Evolutionary conservation across 352 stramenopile genomes (phyloP), one percentile per base, ranked within the genome.

Genomic region (Halophytophthora batemanensis): DNA sequence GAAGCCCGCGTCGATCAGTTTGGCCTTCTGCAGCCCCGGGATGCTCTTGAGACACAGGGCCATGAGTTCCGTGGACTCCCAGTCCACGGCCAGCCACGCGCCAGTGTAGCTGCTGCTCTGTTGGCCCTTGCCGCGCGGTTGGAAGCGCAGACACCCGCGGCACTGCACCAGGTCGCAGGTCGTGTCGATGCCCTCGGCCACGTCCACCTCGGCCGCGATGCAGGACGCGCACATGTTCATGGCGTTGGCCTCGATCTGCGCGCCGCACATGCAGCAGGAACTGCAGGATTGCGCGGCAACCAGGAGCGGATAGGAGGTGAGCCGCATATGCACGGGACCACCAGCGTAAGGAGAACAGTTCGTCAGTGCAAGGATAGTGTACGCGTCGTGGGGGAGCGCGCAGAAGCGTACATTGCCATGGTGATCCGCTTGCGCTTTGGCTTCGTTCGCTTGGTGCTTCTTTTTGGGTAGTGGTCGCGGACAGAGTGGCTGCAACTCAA

Each of bases 211-310:
- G n/a, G 40, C 59, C 15, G 75, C 76, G 31, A 89, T 66, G 60
- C 82, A 93, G 12, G 68, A 62, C 45, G 55, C 53, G 72, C 82
- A 93, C 82, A 90, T 93, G 66, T 90, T 90, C 50, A 87, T 59
- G 8, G 73, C 66, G 43, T 93, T 93, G 45, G 77, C 64, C 61
- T 89, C 78, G 54, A 93, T 90, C 43, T 75, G 56, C 10, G 66
- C 56, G 46, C 77, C 77, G 55, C 77, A 88, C 51, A 86, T 68
- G 42, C 77, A 88, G 49, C 75, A 88, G 5, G 54, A 75, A 12
- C 61, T 76, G 41, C 17, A 13, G 25, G 25, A 31, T 31, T 31
- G 25, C 25, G 25, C 25, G 25, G 25, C 25, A 31, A 31, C 25
- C 25, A 31, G 25, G 25, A 4, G 25, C 4, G 25, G 4, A 31